Percentiles rank a stretch among this genome's conserved stretches.
Evolutionary conservation across 2,329 filamentous ascomycete genomes (phyloP).

Genomic region (Byssochlamys sp.): DNA sequence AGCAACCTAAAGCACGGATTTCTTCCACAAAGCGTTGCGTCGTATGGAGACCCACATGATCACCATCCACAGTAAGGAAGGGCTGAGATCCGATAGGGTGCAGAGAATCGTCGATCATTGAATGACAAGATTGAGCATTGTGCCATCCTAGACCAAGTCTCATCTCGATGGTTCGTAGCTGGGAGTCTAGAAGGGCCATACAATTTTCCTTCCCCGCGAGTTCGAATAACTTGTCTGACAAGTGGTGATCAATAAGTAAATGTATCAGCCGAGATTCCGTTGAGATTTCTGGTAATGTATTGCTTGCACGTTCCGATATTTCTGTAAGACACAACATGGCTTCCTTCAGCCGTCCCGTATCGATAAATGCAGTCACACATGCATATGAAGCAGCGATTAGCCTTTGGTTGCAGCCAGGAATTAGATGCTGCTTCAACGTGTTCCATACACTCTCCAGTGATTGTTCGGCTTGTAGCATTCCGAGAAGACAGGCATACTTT

Average conservation of each 20-base stretch:
- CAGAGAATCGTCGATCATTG: slow-evolving; percentile 8
- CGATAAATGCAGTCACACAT: slow-evolving; percentile 17
- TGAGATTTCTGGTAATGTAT: slow-evolving; percentile 18
- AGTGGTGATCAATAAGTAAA: slow-evolving; percentile 13
- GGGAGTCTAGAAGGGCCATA: slow-evolving; percentile 14
- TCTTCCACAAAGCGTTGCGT: slow-evolving; percentile 16
- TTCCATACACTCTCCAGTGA: slow-evolving; percentile 16
- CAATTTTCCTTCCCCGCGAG: slow-evolving; percentile 16
- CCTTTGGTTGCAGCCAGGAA: neutral
- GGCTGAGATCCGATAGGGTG: slow-evolving; percentile 13
- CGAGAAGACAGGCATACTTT: slow-evolving; percentile 18
- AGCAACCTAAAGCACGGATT: slow-evolving; percentile 20
- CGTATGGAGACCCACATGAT: slow-evolving; percentile 15
- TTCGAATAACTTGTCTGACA: slow-evolving; percentile 13
- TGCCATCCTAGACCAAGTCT: slow-evolving; percentile 24
- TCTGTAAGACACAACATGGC: slow-evolving; percentile 17
- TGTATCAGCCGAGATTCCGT: slow-evolving; percentile 10
- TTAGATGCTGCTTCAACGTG: slow-evolving; percentile 8
- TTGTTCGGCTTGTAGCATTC: slow-evolving; percentile 13
- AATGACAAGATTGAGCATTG: slow-evolving; percentile 10
- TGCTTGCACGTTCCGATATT: slow-evolving; percentile 13
- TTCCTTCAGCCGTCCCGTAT: slow-evolving; percentile 11
- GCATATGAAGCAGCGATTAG: slow-evolving; percentile 12
- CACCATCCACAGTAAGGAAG: slow-evolving; percentile 16
- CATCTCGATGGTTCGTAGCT: slow-evolving; percentile 20